These are phyloP conservation scores for Aspergillus puulaauensis DNA, from an alignment of 2,329 filamentous ascomycete genomes.

Conservation along the genomic window DNA sequence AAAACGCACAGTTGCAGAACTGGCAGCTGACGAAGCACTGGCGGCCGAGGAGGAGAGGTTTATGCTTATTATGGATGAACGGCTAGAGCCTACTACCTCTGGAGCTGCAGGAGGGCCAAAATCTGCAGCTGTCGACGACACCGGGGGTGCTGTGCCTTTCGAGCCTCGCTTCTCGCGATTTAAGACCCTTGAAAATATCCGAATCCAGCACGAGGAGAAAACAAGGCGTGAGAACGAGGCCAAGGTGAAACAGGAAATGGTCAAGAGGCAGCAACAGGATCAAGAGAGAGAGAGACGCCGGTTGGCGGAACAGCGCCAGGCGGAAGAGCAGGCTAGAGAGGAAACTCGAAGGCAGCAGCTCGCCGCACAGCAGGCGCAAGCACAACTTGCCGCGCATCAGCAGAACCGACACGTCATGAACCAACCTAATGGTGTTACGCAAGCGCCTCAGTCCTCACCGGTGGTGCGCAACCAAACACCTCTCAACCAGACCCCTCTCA, in stretches of 20 bases:
- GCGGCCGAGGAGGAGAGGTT: slow-evolving; percentile 86
- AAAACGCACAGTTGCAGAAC: slow-evolving; percentile 90
- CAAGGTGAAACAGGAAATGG: slow-evolving; percentile 51
- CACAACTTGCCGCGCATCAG: slow-evolving; percentile 41
- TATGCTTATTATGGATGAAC: slow-evolving; percentile 89
- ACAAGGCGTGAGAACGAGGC: slow-evolving; percentile 49
- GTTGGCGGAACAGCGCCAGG: slow-evolving; percentile 43
- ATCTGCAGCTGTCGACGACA: slow-evolving; percentile 70
- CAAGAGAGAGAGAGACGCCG: slow-evolving; percentile 50
- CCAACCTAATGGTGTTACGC: slow-evolving; percentile 42
- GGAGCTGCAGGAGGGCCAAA: slow-evolving; percentile 58
- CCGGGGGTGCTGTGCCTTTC: slow-evolving; percentile 70
- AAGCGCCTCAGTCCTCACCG: slow-evolving; percentile 48
- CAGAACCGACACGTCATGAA: slow-evolving; percentile 55
- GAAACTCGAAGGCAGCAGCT: slow-evolving; percentile 40
- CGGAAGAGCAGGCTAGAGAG: slow-evolving; percentile 44
- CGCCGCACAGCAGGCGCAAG: slow-evolving; percentile 49
- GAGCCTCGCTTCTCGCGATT: slow-evolving; percentile 87
- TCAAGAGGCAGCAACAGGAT: slow-evolving; percentile 49
- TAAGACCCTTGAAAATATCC: slow-evolving; percentile 86
- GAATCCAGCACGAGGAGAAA: slow-evolving; percentile 72
- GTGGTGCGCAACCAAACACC: slow-evolving; percentile 49
- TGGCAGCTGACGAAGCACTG: slow-evolving; percentile 90
- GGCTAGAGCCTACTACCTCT: slow-evolving; percentile 62
- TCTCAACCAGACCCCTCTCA: slow-evolving; percentile 47